Base-by-base conservation (phyloP, 2,329 filamentous ascomycete genomes). In the Penicillium sp. region DNA sequence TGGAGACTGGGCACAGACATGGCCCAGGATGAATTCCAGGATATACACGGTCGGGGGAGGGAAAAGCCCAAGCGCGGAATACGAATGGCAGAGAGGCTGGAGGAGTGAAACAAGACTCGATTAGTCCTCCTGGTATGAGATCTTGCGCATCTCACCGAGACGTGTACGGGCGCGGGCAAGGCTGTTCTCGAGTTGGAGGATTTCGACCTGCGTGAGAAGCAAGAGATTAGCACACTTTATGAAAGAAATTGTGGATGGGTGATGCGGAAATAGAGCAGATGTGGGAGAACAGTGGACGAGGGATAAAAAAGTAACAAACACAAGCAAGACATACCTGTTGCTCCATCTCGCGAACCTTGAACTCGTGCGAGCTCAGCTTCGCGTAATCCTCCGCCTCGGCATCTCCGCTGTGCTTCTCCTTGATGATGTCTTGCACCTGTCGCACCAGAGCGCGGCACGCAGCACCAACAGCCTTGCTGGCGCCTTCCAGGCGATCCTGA, bases 271-370 rank as follows among this genome's bases (percentile, higher is more conserved):
- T 28, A 22, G 16, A 14, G 2, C 2, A 22, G 13, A 38, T n/a
- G 25, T 16, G 8, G 5, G 28, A 40, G 22, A 16, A 14, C 51
- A 35, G 38, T 28, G 16, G 40, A 46, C 4, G 53, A 6, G 37
- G 38, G 4, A n/a, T 30, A 42, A 30, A 58, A 14, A 45, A 53
- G n/a, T 37, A 64, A 65, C 19, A 52, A 45, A 46, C 38, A 59
- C 30, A 52, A 48, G 37, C 38, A 25, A 59, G 60, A 84, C 85
- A 71, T 84, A 97, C 93, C 91, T 99, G 95, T 76, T 99, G 95
- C 81, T 99, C 95, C 95, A 99, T 99, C 81, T 99, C 93, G 70
- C 90, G 86, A 55, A 97, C 93, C 85, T 99, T 99, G 84, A 99
- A 98, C 81, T 99, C 95, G 78, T 97, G 94, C 35, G 90, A 88